Base-by-base conservation (phyloP, 2,329 filamentous ascomycete genomes). In the Fusarium compactum region DNA sequence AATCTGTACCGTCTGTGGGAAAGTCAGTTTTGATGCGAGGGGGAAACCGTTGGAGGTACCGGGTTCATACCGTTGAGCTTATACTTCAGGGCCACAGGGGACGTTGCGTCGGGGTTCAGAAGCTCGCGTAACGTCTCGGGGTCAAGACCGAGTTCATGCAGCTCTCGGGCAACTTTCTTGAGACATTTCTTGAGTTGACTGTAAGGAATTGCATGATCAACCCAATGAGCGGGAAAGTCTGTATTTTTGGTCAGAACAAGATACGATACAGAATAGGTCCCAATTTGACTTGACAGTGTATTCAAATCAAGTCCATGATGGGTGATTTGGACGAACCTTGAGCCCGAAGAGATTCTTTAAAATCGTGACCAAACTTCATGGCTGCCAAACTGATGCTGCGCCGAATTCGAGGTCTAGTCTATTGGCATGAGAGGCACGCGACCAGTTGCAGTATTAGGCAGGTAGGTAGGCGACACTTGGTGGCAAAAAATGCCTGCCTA, bases 331-430 rank as follows among this genome's bases (percentile, higher is more conserved):
- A 72, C 71, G 16, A 51, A 85, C 84, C 82, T 79, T 93, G 91
- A 70, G 84, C 87, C 68, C 87, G 84, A 67, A 97, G 85, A 52
- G 87, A 86, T 74, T 91, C 87, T 77, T 90, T 89, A 78, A 94
- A 96, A 76, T 90, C 87, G 77, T 92, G 92, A 29, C 90, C 93
- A 80, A 97, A 97, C 85, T 97, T 97, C 94, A 97, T 97, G 58
- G 70, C 30, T 61, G 47, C 46, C 67, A 66, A 55, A 67, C 53
- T 48, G 58, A 55, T 65, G 43, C 30, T 50, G 32, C 41, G 48
- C 30, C 55, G 47, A 59, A 50, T 58, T 29, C 62, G 43, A 65
- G 46, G 34, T 59, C 53, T 52, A 44, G 40, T 59, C 53, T 52
- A 44, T 51, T 65, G 41, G 57, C 68, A 67, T 70, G 58, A 43